These are phyloP conservation scores for Ilex aquifolium DNA, from an alignment of 257 asterid genomes.

Conservation along the genomic window DNA sequence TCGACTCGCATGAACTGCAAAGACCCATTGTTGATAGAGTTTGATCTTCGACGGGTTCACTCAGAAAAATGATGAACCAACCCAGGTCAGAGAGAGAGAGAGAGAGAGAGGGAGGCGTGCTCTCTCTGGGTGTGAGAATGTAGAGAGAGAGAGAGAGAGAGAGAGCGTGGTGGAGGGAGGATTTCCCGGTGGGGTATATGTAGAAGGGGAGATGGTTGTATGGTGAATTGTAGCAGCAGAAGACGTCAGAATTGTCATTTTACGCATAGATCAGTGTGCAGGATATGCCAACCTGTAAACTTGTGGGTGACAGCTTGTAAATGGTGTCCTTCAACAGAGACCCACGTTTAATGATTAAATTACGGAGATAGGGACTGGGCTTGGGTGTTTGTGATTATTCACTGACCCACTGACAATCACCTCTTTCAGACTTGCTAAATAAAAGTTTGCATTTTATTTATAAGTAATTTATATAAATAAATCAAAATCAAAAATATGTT, in stretches of 20 bases:
- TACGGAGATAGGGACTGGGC: no score
- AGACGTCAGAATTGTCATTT: slow-evolving; percentile 41
- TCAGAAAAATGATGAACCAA: not conserved
- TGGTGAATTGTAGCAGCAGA: slow-evolving; percentile 40
- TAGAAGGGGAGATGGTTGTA: slow-evolving; percentile 19
- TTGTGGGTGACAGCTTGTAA: no score
- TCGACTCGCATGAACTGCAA: slow-evolving; percentile 75
- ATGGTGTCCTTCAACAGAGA: slow-evolving; percentile 4
- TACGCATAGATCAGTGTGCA: not conserved
- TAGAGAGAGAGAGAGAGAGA: not conserved
- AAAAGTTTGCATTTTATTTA: no score
- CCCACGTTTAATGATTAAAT: slow-evolving; percentile 29
- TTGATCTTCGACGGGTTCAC: not conserved
- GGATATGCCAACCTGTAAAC: slow-evolving; percentile 55
- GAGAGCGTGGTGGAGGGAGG: not conserved
- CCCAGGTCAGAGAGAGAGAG: not conserved
- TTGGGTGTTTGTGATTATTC: no score
- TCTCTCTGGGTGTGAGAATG: not conserved
- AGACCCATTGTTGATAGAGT: slow-evolving; percentile 45
- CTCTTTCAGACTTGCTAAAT: no score
- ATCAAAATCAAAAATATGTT: no score
- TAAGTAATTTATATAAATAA: no score
- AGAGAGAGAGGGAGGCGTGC: not conserved
- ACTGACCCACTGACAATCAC: no score
- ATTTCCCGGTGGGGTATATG: slow-evolving; percentile 2